Evolutionary conservation across 2,329 filamentous ascomycete genomes (phyloP).

Genomic region (Pseudopithomyces maydicus): DNA sequence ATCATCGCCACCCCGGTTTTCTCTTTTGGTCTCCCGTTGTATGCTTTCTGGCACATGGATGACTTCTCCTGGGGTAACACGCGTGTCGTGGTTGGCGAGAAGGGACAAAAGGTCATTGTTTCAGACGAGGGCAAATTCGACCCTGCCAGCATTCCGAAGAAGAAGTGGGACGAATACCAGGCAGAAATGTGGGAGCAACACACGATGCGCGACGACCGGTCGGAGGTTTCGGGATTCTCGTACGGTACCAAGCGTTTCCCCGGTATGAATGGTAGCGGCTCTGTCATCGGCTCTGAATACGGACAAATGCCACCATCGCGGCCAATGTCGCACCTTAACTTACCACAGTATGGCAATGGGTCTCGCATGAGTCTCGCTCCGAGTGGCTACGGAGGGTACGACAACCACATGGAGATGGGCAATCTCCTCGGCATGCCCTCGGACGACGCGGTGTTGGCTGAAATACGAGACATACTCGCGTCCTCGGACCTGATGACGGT

Average conservation of each 20-base stretch:
- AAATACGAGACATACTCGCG: conserved; percentile 91
- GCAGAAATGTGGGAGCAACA: conserved; percentile 96
- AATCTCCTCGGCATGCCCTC: conserved; percentile 79
- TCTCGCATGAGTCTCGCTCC: conserved; percentile 64
- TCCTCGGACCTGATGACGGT: conserved; percentile 96
- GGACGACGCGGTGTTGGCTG: conserved; percentile 87
- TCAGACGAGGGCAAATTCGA: conserved; percentile 99
- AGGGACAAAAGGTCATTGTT: conserved; percentile 88
- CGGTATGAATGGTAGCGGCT: conserved; percentile 51
- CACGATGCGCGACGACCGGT: conserved; percentile 79
- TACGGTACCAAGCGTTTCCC: conserved; percentile 82
- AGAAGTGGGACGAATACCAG: conserved; percentile 99
- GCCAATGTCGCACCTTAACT: conserved; percentile 64
- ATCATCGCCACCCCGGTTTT: conserved; percentile 90
- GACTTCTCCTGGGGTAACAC: conserved; percentile 99
- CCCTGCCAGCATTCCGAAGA: conserved; percentile 87
- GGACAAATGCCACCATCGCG: conserved; percentile 58
- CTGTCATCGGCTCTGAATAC: conserved; percentile 66
- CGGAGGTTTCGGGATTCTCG: conserved; percentile 89
- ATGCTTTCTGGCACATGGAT: conserved; percentile 99
- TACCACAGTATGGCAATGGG: conserved; percentile 55
- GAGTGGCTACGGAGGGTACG: conserved; percentile 53
- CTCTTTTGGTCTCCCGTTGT: conserved; percentile 85
- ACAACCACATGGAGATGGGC: conserved; percentile 66
- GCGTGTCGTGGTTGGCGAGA: conserved; percentile 92